phyloP scores from a whole-genome alignment of 2,329 filamentous ascomycete species.

The Apiospora marii region DNA sequence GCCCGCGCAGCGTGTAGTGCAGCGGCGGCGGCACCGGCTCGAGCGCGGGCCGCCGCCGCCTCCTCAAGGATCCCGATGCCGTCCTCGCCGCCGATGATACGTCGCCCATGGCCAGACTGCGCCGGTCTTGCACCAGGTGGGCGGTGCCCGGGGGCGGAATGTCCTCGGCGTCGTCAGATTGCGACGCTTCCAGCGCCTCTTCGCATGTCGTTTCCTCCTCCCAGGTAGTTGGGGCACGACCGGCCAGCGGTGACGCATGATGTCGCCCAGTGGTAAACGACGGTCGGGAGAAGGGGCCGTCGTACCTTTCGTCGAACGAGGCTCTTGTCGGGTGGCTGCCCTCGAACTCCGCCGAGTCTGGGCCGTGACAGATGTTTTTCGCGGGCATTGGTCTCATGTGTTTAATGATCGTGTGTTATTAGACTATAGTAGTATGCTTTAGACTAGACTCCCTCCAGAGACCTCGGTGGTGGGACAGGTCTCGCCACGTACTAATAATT shows the following conservation, averaged over 20 bases:
- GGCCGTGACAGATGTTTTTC: too few relatives aligned
- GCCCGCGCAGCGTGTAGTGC: constrained; percentile 30
- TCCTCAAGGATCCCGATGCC: background rate
- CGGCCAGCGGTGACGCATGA: background rate
- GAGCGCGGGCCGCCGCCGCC: background rate
- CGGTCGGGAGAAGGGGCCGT: background rate
- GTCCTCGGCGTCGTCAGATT: background rate
- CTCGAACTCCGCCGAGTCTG: background rate
- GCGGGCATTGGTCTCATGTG: background rate
- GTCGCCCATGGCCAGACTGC: background rate
- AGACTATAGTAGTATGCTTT: too few relatives aligned
- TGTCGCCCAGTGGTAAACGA: background rate
- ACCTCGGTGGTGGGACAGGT: background rate
- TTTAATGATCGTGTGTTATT: background rate
- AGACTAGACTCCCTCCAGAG: too few relatives aligned
- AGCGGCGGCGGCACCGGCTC: constrained; percentile 29
- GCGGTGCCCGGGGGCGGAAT: background rate
- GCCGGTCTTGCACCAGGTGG: background rate
- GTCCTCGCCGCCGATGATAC: background rate
- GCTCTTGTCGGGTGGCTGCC: background rate
- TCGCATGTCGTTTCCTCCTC: background rate
- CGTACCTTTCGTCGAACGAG: background rate
- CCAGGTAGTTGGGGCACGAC: background rate
- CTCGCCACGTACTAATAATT: background rate
- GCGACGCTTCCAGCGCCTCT: background rate